Conservation (phyloP, 202 grass and related monocot genomes). For the Hordeum pubiflorum region DNA sequence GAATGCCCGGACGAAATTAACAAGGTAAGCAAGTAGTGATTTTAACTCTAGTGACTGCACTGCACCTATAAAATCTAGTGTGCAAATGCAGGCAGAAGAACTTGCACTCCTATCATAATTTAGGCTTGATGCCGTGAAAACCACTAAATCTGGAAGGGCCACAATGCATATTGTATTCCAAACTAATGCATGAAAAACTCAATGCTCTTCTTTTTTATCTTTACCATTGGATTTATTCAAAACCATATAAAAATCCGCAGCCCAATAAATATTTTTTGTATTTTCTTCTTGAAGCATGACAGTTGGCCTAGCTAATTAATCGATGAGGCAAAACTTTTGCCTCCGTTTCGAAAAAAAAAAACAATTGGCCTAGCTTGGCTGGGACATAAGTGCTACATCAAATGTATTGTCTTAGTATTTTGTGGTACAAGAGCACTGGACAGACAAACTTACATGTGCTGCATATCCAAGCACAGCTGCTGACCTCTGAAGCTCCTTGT, state of each 20-base stretch:
- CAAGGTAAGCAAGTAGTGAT: conserved; percentile 8
- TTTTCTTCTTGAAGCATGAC: not conserved
- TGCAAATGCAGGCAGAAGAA: not conserved
- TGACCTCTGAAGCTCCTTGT: conserved; percentile 64
- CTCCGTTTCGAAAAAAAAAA: too few species aligned
- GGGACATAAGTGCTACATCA: not conserved
- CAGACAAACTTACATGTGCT: conserved; percentile 59
- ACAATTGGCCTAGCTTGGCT: not conserved
- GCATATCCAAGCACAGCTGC: conserved; percentile 76
- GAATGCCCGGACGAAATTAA: conserved; percentile 41
- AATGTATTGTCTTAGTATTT: not conserved
- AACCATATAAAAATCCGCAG: not conserved
- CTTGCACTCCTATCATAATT: not conserved
- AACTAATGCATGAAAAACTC: not conserved
- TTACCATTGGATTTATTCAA: not conserved
- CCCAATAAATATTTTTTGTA: not conserved
- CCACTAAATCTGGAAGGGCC: not conserved
- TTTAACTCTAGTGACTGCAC: not conserved
- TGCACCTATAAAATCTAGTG: not conserved
- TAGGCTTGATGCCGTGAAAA: not conserved
- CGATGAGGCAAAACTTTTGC: too few species aligned
- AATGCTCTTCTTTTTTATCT: not conserved
- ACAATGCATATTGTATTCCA: not conserved
- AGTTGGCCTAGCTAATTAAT: not conserved
- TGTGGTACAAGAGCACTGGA: not conserved